Percentiles rank a stretch among this genome's conserved stretches.
Conservation (phyloP, 2,329 filamentous ascomycete genomes). For the Xylaria multiplex region DNA sequence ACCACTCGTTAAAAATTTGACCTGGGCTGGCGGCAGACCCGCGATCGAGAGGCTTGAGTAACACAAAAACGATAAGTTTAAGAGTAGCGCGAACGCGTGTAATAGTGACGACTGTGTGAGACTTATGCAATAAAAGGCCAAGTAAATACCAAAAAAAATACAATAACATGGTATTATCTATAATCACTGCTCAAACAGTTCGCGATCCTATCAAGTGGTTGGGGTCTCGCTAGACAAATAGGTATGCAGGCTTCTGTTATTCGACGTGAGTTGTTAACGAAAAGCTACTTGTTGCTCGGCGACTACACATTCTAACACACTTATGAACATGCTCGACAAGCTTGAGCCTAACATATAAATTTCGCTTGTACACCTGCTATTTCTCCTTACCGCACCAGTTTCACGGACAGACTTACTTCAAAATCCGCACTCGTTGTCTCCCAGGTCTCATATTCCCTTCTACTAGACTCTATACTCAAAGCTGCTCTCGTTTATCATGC, state of each 20-base stretch:
- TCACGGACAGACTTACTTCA: conserved; percentile 8
- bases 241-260: background rate
- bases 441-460: background rate
- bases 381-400: conserved; percentile 7
- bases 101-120: conserved; percentile 3
- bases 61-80: conserved; percentile 1
- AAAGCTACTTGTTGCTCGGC: conserved; percentile 5
- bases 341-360: conserved; percentile 4
- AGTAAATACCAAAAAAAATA: background rate
- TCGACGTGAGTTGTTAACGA: conserved; percentile 6
- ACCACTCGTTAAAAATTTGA: background rate
- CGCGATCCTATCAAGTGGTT: too few relatives aligned
- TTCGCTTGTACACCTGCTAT: background rate
- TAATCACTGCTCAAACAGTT: conserved; percentile 2
- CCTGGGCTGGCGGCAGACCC: background rate
- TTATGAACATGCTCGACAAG: conserved; percentile 4
- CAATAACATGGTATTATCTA: conserved; percentile 3
- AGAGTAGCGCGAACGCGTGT: conserved; percentile 3
- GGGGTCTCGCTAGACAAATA: background rate
- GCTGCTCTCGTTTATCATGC: conserved; percentile 8
- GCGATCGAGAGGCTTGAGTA: background rate
- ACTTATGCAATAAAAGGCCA: conserved; percentile 1
- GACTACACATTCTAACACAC: background rate
- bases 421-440: conserved; percentile 7
- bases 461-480: conserved; percentile 7